Percentiles rank a stretch among this genome's conserved stretches.
These are phyloP conservation scores for Flueggea neowawraea DNA, from an alignment of 441 rosid species.

Conservation along the genomic window DNA sequence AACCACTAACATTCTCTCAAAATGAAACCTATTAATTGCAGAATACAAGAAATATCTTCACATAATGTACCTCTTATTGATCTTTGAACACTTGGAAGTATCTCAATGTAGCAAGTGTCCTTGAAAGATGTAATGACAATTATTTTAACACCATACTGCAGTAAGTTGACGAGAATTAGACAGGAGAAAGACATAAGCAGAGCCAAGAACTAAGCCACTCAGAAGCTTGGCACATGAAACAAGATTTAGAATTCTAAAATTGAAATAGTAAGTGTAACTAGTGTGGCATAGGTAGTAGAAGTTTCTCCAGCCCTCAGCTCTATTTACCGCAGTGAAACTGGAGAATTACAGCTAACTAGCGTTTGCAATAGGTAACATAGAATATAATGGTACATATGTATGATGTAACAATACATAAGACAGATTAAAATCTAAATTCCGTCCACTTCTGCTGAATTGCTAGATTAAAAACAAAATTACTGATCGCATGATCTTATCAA, in stretches of 20 bases:
- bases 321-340: too few species aligned
- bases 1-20: constrained; percentile 3
- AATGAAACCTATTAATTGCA: not conserved
- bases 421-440: too few species aligned
- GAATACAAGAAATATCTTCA: not conserved
- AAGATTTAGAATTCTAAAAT: not conserved
- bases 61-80: constrained; percentile 47
- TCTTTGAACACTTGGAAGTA: constrained; percentile 45
- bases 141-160: constrained; percentile 73
- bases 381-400: too few species aligned
- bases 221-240: not conserved
- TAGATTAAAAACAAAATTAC: too few species aligned
- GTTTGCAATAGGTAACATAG: too few species aligned
- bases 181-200: not conserved
- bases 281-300: too few species aligned
- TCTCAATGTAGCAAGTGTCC: constrained; percentile 78
- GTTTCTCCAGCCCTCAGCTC: too few species aligned
- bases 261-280: not conserved
- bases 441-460: too few species aligned
- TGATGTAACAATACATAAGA: too few species aligned
- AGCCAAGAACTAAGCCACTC: not conserved
- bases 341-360: too few species aligned
- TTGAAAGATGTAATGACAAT: constrained; percentile 73
- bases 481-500: too few species aligned
- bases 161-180: constrained; percentile 20